Percentiles rank a stretch among this genome's conserved stretches.
Conservation (phyloP, 1,284 basidiomycete species). For the Filobasidium uniguttulatum region DNA sequence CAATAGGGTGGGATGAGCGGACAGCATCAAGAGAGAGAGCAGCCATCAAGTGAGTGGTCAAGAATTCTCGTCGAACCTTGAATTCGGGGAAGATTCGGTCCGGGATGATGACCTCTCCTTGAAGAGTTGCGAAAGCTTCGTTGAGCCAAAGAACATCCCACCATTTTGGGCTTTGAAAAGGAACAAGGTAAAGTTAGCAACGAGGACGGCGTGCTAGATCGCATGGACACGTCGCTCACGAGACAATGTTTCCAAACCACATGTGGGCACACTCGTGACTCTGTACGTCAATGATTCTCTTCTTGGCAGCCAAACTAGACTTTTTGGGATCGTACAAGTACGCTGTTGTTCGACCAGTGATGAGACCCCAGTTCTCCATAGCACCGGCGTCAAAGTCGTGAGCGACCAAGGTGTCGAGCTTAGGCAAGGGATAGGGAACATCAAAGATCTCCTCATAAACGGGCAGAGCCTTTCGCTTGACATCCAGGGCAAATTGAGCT, state of each 20-base stretch:
- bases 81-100: conserved; percentile 49
- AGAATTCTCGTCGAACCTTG: conserved; percentile 43
- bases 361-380: conserved; percentile 94
- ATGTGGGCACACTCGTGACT: conserved; percentile 53
- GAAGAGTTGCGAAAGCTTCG: conserved; percentile 68
- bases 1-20: conserved; percentile 85
- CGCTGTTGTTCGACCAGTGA: conserved; percentile 73
- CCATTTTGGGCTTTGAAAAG: conserved; percentile 45
- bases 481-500: conserved; percentile 60
- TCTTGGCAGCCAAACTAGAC: conserved; percentile 61
- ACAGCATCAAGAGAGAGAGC: conserved; percentile 77
- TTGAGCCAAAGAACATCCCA: conserved; percentile 70
- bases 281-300: conserved; percentile 62
- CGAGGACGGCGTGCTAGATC: neutral
- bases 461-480: conserved; percentile 73
- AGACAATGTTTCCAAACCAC: conserved; percentile 49
- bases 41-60: conserved; percentile 41
- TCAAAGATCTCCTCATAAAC: conserved; percentile 89
- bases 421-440: conserved; percentile 81
- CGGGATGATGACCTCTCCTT: conserved; percentile 83
- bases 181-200: too few species aligned
- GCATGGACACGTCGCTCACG: conserved; percentile 16
- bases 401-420: conserved; percentile 72
- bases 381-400: conserved; percentile 83
- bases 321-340: conserved; percentile 71